Percentiles rank a stretch among this genome's conserved stretches.
These are phyloP conservation scores for Cyberlindnera americana DNA, from an alignment of 805 yeast species.

Conservation along the genomic window DNA sequence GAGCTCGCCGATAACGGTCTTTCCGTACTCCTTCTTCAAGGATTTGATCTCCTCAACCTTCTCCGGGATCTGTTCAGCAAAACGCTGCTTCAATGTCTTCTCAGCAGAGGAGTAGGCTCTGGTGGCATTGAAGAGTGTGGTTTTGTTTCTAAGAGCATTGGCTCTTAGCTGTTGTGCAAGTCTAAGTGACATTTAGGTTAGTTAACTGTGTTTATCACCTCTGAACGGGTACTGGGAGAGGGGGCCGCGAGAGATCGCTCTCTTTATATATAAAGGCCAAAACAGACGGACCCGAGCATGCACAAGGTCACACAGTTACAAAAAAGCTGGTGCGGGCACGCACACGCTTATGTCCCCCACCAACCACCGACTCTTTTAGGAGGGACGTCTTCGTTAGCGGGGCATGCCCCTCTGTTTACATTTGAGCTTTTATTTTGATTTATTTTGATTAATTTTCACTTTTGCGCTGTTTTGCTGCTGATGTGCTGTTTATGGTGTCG, in stretches of 20 bases:
- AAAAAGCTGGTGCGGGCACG: conserved; percentile 2
- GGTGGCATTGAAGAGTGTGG: conserved; percentile 16
- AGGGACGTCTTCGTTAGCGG: no score
- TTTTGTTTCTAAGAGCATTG: conserved; percentile 2
- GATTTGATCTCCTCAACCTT: conserved; percentile 84
- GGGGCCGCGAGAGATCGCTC: no score
- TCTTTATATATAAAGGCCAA: no score
- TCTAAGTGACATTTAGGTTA: conserved; percentile 17
- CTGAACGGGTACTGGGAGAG: no score
- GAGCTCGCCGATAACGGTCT: conserved; percentile 67
- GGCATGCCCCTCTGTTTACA: no score
- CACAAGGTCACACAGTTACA: conserved; percentile 13
- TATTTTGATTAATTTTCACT: no score
- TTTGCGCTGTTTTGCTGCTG: no score
- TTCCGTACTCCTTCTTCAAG: conserved; percentile 84
- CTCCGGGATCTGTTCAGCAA: conserved; percentile 87
- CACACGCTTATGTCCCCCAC: neutral
- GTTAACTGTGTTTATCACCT: no score
- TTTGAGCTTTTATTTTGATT: no score
- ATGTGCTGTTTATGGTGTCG: no score
- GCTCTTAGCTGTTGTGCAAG: conserved; percentile 9
- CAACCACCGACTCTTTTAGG: no score
- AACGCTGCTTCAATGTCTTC: conserved; percentile 86
- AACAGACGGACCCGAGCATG: conserved; percentile 17
- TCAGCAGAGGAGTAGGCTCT: conserved; percentile 29